phyloP scores from a whole-genome alignment of 176 grass and related monocot genomes.

The Thalia dealbata region DNA sequence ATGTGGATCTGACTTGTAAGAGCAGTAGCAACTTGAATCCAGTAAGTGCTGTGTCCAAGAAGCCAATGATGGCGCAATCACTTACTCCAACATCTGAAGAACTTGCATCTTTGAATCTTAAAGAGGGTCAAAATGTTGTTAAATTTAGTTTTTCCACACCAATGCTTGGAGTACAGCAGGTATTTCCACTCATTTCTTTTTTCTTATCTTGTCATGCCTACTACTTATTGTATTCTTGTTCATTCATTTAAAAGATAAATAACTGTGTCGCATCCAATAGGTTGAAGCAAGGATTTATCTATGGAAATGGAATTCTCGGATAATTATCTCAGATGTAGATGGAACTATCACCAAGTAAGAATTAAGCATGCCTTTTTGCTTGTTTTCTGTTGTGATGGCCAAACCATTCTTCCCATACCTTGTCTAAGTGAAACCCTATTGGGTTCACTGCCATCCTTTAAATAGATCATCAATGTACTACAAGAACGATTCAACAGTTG shows the following conservation, averaged over 20 bases:
- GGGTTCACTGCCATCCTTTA: too few relatives aligned
- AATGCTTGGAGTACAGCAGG: slow-evolving; percentile 84
- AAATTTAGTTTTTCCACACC: slow-evolving; percentile 84
- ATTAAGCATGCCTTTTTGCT: neutral
- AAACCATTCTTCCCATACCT: neutral
- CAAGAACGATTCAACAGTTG: too few relatives aligned
- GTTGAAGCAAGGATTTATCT: slow-evolving; percentile 83
- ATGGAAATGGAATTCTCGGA: slow-evolving; percentile 81
- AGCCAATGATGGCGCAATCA: slow-evolving; percentile 43
- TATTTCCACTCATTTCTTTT: slow-evolving; percentile 22
- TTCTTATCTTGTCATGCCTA: too few relatives aligned
- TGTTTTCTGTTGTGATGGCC: neutral
- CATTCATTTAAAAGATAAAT: slow-evolving; percentile 14
- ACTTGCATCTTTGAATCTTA: slow-evolving; percentile 76
- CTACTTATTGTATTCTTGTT: neutral
- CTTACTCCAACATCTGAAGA: slow-evolving; percentile 70
- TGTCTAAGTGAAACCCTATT: too few relatives aligned
- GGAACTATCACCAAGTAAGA: slow-evolving; percentile 96
- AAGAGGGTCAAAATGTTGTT: slow-evolving; percentile 64
- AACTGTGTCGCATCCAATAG: slow-evolving; percentile 34
- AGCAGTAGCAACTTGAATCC: slow-evolving; percentile 17
- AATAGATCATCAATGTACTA: too few relatives aligned
- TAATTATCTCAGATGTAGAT: slow-evolving; percentile 97
- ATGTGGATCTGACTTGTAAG: slow-evolving; percentile 13
- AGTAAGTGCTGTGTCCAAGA: slow-evolving; percentile 34